Evolutionary conservation across 2,329 filamentous ascomycete species (phyloP).

Genomic region (Exutisphaerella laricina): DNA sequence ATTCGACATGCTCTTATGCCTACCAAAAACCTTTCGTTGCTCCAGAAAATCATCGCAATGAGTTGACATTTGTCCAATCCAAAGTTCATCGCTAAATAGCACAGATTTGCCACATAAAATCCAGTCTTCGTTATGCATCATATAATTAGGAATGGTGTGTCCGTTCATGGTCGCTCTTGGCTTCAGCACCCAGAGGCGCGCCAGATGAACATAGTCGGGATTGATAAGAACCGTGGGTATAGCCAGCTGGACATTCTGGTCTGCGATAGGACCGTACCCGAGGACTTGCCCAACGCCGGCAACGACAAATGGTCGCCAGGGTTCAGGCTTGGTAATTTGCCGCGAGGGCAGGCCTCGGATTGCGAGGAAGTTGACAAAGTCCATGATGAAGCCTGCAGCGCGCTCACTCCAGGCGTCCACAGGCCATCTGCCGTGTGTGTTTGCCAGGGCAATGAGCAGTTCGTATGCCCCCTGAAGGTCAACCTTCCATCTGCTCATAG

Average conservation of each 20-base stretch:
- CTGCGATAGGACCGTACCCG: slow-evolving; percentile 27
- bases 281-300: slow-evolving; percentile 25
- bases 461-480: slow-evolving; percentile 28
- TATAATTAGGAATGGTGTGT: slow-evolving; percentile 5
- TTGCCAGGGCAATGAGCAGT: slow-evolving; percentile 36
- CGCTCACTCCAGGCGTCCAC: slow-evolving; percentile 25
- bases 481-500: slow-evolving; percentile 30
- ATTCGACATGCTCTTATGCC: slow-evolving; percentile 1
- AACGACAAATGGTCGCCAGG: slow-evolving; percentile 30
- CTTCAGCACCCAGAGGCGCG: slow-evolving; percentile 36
- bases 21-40: slow-evolving; percentile 20
- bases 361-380: slow-evolving; percentile 33
- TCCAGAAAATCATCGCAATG: slow-evolving; percentile 20
- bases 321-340: slow-evolving; percentile 25
- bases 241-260: slow-evolving; percentile 21
- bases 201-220: slow-evolving; percentile 30
- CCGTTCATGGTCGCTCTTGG: slow-evolving; percentile 18
- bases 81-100: slow-evolving; percentile 36
- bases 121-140: slow-evolving; percentile 29
- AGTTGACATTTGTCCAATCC: slow-evolving; percentile 21
- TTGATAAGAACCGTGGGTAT: slow-evolving; percentile 29
- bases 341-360: slow-evolving; percentile 31
- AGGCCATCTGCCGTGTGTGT: slow-evolving; percentile 31
- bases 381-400: slow-evolving; percentile 31
- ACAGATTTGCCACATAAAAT: slow-evolving; percentile 37